Conservation (phyloP, 2,329 filamentous ascomycete species). For the Fusarium phyllophilum region DNA sequence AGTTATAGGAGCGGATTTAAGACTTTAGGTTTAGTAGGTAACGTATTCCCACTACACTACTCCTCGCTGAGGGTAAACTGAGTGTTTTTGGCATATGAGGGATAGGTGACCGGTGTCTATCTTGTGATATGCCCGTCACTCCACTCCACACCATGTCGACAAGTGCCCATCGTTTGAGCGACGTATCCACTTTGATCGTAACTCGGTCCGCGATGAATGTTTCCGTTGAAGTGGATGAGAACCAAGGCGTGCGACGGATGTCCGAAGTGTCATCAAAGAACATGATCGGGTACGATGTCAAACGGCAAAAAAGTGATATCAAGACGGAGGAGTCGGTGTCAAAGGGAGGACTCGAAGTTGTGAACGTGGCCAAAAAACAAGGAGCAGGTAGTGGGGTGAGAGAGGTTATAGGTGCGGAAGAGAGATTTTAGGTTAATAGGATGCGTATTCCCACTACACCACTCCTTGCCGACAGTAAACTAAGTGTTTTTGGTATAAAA, state of each 20-base stretch:
- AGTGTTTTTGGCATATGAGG: background rate
- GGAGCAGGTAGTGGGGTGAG: background rate
- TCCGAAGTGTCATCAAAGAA: no score
- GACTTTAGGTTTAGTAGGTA: background rate
- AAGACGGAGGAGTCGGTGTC: no score
- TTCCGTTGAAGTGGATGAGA: no score
- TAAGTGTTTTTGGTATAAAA: background rate
- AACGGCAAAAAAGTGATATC: no score
- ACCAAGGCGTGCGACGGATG: no score
- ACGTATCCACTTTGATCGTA: no score
- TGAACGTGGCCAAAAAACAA: background rate
- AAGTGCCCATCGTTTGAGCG: no score
- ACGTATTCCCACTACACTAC: background rate
- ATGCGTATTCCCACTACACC: background rate
- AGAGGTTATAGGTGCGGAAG: constrained; percentile 1
- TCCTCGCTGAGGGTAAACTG: background rate
- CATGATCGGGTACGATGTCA: no score
- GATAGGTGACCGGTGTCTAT: no score
- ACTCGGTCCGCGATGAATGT: no score
- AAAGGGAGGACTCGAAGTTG: background rate
- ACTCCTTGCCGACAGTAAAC: background rate
- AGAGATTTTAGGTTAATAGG: background rate
- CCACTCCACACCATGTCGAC: no score
- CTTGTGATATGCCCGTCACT: no score
- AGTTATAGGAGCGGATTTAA: background rate